A percentile compares a stretch with the other conserved stretches of the same genome.
Conservation (phyloP, 495 filamentous ascomycete species). For the Neurospora sp. region DNA sequence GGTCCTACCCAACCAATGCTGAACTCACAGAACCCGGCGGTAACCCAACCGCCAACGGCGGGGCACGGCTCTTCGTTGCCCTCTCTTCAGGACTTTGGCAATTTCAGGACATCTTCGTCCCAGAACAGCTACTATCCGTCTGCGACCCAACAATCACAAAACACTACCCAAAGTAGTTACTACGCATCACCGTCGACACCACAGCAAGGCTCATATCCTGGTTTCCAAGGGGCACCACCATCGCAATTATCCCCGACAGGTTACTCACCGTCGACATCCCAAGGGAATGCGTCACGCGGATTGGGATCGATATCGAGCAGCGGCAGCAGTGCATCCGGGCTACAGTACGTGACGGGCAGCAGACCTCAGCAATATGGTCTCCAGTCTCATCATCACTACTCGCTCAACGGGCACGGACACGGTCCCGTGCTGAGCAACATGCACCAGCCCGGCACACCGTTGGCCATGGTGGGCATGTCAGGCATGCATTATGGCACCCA, state of each 20-base stretch:
- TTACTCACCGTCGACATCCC: constrained; percentile 6
- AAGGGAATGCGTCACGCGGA: constrained; percentile 11
- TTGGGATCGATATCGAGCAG: constrained; percentile 41
- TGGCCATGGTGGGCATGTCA: constrained; percentile 59
- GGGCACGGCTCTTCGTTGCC: constrained; percentile 1
- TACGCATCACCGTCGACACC: constrained; percentile 53
- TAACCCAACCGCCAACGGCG: constrained; percentile 48
- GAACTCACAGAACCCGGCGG: constrained; percentile 18
- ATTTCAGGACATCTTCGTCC: constrained; percentile 42
- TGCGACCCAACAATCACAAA: background rate
- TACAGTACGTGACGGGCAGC: background rate
- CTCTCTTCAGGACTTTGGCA: constrained; percentile 19
- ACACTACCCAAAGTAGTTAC: constrained; percentile 43
- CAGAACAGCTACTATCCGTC: constrained; percentile 1
- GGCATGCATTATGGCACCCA: constrained; percentile 39
- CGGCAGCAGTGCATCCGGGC: background rate
- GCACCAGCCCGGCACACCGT: constrained; percentile 59
- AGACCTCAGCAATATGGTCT: background rate
- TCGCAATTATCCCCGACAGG: constrained; percentile 20
- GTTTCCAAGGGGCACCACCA: constrained; percentile 36
- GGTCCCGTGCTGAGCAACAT: constrained; percentile 71
- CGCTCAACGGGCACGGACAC: constrained; percentile 21
- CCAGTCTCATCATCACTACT: background rate
- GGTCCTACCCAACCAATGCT: constrained; percentile 11
- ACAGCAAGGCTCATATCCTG: constrained; percentile 47